Conservation (phyloP, 2,329 filamentous ascomycete species). For the Phyllosticta citrichinensis region DNA sequence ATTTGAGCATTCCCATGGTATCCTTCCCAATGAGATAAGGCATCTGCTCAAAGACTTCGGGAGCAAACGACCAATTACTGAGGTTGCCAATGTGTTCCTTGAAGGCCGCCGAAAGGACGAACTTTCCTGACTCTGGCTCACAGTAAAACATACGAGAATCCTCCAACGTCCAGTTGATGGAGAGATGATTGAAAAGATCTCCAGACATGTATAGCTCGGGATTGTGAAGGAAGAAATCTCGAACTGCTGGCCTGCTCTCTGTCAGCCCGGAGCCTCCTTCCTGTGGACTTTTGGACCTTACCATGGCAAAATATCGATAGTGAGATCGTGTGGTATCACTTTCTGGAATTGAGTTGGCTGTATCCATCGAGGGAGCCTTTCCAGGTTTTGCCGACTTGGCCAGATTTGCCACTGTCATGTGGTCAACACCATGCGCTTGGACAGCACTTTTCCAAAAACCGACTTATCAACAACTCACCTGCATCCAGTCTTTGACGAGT, state of each 20-base stretch:
- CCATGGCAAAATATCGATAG: conserved; percentile 9
- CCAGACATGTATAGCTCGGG: conserved; percentile 7
- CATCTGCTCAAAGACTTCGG: conserved; percentile 17
- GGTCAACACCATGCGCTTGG: not conserved
- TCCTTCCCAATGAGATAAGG: conserved; percentile 7
- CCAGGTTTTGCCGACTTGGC: conserved; percentile 7
- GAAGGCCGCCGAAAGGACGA: conserved; percentile 11
- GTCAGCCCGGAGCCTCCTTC: not conserved
- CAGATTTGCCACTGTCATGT: conserved; percentile 7
- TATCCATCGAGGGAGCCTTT: conserved; percentile 8
- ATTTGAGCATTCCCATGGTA: not conserved
- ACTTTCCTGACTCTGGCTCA: conserved; percentile 1
- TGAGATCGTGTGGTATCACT: conserved; percentile 10
- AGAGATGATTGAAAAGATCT: not conserved
- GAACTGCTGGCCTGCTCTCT: conserved; percentile 5
- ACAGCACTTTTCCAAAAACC: not conserved
- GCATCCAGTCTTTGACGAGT: conserved; percentile 4
- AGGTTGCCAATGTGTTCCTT: conserved; percentile 21
- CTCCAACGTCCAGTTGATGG: conserved; percentile 7
- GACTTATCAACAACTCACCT: not conserved
- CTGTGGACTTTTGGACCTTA: not conserved
- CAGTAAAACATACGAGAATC: conserved; percentile 6
- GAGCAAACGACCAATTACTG: conserved; percentile 19
- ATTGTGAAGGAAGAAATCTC: conserved; percentile 9
- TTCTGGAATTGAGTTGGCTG: conserved; percentile 7